Evolutionary conservation across 805 yeast species (phyloP), one percentile per base, ranked within the genome.

Genomic region (Starmerella apis): DNA sequence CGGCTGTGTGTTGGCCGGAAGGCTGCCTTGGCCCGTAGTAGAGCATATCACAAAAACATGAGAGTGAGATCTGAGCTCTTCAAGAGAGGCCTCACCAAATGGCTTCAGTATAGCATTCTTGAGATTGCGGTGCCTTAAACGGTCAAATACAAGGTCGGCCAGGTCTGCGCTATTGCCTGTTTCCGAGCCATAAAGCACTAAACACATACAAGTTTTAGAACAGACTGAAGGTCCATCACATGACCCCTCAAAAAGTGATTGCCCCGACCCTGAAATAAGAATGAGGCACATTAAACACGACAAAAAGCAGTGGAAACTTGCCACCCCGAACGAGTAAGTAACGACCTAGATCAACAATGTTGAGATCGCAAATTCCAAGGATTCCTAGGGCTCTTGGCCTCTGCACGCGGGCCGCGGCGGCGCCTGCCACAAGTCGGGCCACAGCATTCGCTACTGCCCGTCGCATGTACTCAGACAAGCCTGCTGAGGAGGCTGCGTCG

Each of bases 1-100:
- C 53, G 75, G 77, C 55, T 71, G 71, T 0, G 83, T 81, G 61
- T 86, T 86, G 37, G 83, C 66, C 0, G 98, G 97, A 30, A 90
- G 65, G 54, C 83, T 95, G 24, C 98, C 98, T 65, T 90, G 96
- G 7, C 98, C 97, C 1, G 95, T 83, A 0, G 98, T 90, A 1
- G 96, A 80, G 62, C 94, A 83, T 2, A 90, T 63, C 0, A 81
- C 71, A 20, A 80, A 69, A 47, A 78, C 68, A 25, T 66, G 65
- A 6, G 67, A 59, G 14, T 78, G 72, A 3, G 77, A 71, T 4
- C 76, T 67, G 45, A 85, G 48, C 27, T 55, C 56, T 7, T 19
- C 52, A 19, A 51, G 30, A 16, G 54, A n/a, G 5, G 59, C 51
- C 42, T 48, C 46, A 41, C 51, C 79, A 76, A 60, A 77, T 78